Base-by-base conservation (phyloP, 2,329 filamentous ascomycete genomes). In the Bipolaris oryzae region DNA sequence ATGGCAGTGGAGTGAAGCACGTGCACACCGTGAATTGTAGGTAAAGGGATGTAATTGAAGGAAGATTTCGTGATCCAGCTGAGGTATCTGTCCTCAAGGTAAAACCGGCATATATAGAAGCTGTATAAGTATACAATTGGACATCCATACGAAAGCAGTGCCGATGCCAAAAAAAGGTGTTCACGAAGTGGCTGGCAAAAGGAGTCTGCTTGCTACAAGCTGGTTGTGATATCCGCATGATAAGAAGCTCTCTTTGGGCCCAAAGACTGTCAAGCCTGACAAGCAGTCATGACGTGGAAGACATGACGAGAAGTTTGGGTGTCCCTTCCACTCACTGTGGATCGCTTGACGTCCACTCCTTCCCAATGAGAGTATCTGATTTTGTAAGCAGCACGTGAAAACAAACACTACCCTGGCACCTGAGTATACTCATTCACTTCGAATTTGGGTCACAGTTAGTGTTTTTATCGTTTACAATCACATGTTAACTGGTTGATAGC, bases 321-420 rank as follows among this genome's bases (percentile, higher is more conserved):
- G 35, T 0, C 1, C 28, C 37, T 49, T 33, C 35, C 38, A 35
- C 28, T 5, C 28, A 23, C 18, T 49, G 35, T 42, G 44, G 35
- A 16, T 37, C 50, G 7, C 28, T 46, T 34, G 43, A 31, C 28
- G 16, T 33, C 20, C 7, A 15, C 39, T 49, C 35, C 21, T 42
- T 35, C 28, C 44, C 44, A 48, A 42, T 35, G 15, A 3, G 4
- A 35, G 51, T 53, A 37, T 42, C 37, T 34, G 35, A 48, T 28
- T 20, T 35, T 23, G 31, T 42, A 41, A n/a, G n/a, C 20, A 7
- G 23, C 18, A 35, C 28, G 23, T 21, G 51, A 37, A 53, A 53
- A 48, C 51, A 37, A 37, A 15, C n/a, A 45, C 43, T 20, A 10
- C n/a, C 25, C 13, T 11, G 7, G 28, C 43, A 7, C 25, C 28